These are phyloP conservation scores for Cupressus sempervirens DNA, from an alignment of 75 land plant species.

Conservation along the genomic window DNA sequence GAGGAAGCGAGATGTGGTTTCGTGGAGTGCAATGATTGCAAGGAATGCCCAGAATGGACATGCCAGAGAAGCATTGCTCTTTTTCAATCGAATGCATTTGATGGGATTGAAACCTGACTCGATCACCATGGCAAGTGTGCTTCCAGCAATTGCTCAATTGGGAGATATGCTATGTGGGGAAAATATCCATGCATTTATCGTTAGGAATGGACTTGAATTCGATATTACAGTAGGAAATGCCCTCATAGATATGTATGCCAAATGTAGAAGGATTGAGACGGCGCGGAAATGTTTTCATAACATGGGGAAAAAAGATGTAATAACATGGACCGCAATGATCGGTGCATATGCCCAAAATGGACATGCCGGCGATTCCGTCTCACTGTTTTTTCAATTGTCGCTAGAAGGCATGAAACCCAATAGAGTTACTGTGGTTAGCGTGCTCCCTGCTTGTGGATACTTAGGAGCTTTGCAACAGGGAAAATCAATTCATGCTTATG, in stretches of 20 bases:
- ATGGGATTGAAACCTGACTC: conserved; percentile 23
- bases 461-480: conserved; percentile 18
- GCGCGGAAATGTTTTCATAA: conserved; percentile 10
- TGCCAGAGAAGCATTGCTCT: conserved; percentile 13
- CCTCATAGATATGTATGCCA: conserved; percentile 24
- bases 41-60: conserved; percentile 17
- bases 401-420: conserved; percentile 13
- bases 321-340: conserved; percentile 20
- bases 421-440: conserved; percentile 13
- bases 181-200: conserved; percentile 16
- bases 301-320: not conserved
- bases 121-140: conserved; percentile 20
- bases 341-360: conserved; percentile 23
- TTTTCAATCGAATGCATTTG: conserved; percentile 19
- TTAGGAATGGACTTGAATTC: not conserved
- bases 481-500: conserved; percentile 14
- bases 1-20: conserved; percentile 16
- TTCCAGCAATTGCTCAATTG: conserved; percentile 21
- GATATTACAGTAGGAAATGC: conserved; percentile 13
- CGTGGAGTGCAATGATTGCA: conserved; percentile 38
- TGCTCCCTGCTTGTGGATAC: conserved; percentile 18
- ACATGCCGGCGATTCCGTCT: conserved; percentile 1
- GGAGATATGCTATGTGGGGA: conserved; percentile 16
- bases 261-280: conserved; percentile 21
- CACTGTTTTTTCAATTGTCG: conserved; percentile 1